A percentile compares a stretch with the other conserved stretches of the same genome.
phyloP scores from a whole-genome alignment of 805 yeast species.

The Saccharomyces jurei region DNA sequence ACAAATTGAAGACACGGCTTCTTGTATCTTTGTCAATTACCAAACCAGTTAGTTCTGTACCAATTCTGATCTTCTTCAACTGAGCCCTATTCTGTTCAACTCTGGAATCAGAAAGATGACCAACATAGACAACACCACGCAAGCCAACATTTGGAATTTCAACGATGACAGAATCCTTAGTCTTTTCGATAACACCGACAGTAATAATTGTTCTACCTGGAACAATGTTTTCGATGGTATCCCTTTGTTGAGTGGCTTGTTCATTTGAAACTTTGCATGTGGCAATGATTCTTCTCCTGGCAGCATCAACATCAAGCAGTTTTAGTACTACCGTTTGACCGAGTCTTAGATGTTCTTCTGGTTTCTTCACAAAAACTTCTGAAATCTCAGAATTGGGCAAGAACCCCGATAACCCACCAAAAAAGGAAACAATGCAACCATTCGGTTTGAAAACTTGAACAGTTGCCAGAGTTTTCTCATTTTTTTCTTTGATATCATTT shows the following conservation, averaged over 20 bases:
- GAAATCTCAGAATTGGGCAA: conserved; percentile 84
- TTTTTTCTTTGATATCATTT: conserved; percentile 32
- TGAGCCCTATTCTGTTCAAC: conserved; percentile 62
- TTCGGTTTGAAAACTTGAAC: conserved; percentile 60
- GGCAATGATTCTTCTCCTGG: conserved; percentile 50
- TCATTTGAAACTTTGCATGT: conserved; percentile 64
- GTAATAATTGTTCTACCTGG: conserved; percentile 57
- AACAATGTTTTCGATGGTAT: conserved; percentile 38
- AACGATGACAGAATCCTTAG: conserved; percentile 63
- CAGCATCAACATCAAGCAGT: conserved; percentile 48
- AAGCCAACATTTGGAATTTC: conserved; percentile 44
- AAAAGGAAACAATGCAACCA: conserved; percentile 82
- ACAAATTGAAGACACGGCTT: conserved; percentile 51
- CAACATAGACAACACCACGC: conserved; percentile 64
- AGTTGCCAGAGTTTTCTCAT: conserved; percentile 57
- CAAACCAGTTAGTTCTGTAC: conserved; percentile 50
- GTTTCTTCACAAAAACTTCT: conserved; percentile 73
- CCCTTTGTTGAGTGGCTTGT: conserved; percentile 39
- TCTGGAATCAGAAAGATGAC: conserved; percentile 72
- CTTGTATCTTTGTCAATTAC: conserved; percentile 59
- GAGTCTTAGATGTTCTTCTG: conserved; percentile 66
- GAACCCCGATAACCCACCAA: conserved; percentile 69
- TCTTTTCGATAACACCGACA: conserved; percentile 62
- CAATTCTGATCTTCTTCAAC: conserved; percentile 55
- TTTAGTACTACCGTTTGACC: conserved; percentile 81